Evolutionary conservation across 2,329 filamentous ascomycete genomes (phyloP), one percentile per base, ranked within the genome.

Genomic region (Dactylellina parvicollis): DNA sequence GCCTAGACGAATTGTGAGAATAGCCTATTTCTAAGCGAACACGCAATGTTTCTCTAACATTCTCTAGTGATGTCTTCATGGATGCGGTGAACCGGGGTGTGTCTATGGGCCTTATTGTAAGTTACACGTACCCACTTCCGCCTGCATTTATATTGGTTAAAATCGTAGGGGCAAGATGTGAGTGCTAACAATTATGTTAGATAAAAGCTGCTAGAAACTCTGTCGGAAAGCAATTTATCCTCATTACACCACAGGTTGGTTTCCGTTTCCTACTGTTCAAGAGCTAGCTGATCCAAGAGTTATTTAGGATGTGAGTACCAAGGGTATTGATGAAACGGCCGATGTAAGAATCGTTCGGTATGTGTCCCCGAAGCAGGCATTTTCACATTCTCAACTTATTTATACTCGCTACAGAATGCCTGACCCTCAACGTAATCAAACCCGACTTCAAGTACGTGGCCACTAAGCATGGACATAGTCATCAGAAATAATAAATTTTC

Each of bases 21-120:
- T 16, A 56, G 26, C 18, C 4, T 42, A 7, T 5, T 12, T 4
- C 14, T n/a, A 5, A 4, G 14, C 18, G 12, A n/a, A 46, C 5
- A 52, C 0, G 14, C 7, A 42, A 12, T 24, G 10, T 34, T 22
- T 28, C 52, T 28, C 56, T 78, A 76, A 80, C 57, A 47, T 65
- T 44, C 26, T 44, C 24, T 72, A 86, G 84, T 79, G 95, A 99
- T 80, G 95, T 99, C 30, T 99, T 97, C 84, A 99, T 99, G 95
- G 95, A 99, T 81, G 92, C 90, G 77, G 92, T 98, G 70, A 99
- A 99, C 81, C 88, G 95, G 73, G 92, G 91, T 64, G 91, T 96
- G 77, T 96, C 92, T 79, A 96, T 96, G 77, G 90, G 91, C 75
- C 92, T 99, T 90, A 90, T 99, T 81, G 90, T 92, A 83, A 83